Evolutionary conservation across 805 yeast genomes (phyloP), one percentile per base, ranked within the genome.

Genomic region (Hanseniaspora meyeri): DNA sequence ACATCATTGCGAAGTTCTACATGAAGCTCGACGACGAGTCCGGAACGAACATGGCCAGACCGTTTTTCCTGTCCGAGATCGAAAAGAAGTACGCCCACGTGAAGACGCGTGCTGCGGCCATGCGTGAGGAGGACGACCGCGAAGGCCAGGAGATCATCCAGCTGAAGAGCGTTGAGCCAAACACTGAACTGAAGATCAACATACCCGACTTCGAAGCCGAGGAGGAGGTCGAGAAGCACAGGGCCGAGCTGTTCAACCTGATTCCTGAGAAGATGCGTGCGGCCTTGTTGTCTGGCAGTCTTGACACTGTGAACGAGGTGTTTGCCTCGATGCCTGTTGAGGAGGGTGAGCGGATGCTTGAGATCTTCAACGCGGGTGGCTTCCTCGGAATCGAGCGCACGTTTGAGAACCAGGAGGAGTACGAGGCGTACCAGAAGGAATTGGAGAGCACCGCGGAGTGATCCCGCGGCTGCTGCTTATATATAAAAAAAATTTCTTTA

Each of bases 111-210:
- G 88, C 95, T 66, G 76, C 81, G 64, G 69, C 87, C 2, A 75
- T 93, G 57, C 68, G 74, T 63, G 73, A 74, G 40, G 46, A 40
- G 14, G 65, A 57, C 17, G 72, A 68, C 32, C 78, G 68, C 42
- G 47, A 46, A 7, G 90, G 81, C 48, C 91, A 82, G 51, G 91
- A 83, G 57, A 81, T 84, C 59, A 89, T 91, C 61, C 98, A 91
- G 70, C 74, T 91, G 65, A 86, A 86, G 65, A 81, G 96, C 0
- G 77, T 90, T 58, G 97, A 91, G 68, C 95, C 93, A 43, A 77
- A 82, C 58, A 79, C 89, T 1, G 82, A 84, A 67, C 74, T 91
- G 46, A 75, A 79, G 49, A 87, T 91, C 14, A 77, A 75, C 58
- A 70, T 87, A 16, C 96, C 96, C 7, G 70, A 73, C 59, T 77